Conservation (phyloP, 2,329 filamentous ascomycete genomes). For the Verticillium tricorpus region DNA sequence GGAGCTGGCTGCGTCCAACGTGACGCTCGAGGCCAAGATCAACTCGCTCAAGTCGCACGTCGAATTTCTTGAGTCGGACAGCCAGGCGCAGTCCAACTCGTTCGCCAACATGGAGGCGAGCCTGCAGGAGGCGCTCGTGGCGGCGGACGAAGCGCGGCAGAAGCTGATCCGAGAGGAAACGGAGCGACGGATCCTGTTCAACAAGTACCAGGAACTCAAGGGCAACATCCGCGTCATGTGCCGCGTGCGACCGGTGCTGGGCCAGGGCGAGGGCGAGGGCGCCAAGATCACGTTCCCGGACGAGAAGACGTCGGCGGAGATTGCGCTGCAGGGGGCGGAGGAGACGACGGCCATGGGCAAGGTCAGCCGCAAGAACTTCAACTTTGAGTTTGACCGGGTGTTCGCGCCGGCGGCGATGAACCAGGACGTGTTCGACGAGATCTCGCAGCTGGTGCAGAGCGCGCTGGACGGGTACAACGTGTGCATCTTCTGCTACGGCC, state of each 20-base stretch:
- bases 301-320: constrained; percentile 80
- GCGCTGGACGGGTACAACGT: constrained; percentile 97
- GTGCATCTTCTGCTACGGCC: constrained; percentile 97
- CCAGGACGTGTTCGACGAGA: constrained; percentile 87
- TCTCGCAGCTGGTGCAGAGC: constrained; percentile 93
- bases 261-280: constrained; percentile 53
- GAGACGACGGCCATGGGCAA: constrained; percentile 77
- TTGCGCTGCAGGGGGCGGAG: constrained; percentile 77
- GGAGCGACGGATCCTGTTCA: constrained; percentile 85
- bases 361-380: constrained; percentile 71
- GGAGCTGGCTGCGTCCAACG: constrained; percentile 55
- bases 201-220: constrained; percentile 95
- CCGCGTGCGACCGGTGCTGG: constrained; percentile 74
- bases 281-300: constrained; percentile 79
- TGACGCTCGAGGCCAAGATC: constrained; percentile 69
- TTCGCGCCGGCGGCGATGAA: constrained; percentile 78
- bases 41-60: constrained; percentile 76
- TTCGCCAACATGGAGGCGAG: constrained; percentile 78
- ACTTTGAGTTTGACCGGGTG: constrained; percentile 90
- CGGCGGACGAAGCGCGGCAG: constrained; percentile 66
- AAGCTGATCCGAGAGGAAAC: constrained; percentile 91
- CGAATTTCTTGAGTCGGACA: constrained; percentile 84
- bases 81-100: constrained; percentile 80
- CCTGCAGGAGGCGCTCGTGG: constrained; percentile 70
- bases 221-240: constrained; percentile 99